Base-by-base conservation (phyloP, 495 filamentous ascomycete genomes). In the Xylaria venustula region DNA sequence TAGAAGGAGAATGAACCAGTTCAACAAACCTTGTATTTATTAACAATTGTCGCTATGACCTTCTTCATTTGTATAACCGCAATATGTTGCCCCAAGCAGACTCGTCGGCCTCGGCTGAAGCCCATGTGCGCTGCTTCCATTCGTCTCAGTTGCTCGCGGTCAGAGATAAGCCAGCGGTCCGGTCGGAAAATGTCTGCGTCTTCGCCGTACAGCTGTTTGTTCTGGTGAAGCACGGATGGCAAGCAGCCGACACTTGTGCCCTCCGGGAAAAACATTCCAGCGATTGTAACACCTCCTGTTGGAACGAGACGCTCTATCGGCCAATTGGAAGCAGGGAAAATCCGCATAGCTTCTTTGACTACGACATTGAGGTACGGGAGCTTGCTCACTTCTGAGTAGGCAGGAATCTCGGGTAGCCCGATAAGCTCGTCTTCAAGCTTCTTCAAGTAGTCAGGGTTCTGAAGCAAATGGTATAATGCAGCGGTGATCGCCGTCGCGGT, bases 71-170 rank as follows among this genome's bases (percentile, higher is more conserved):
- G 85, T 66, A 88, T 56, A 58, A 82, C 69, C 42, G 79, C 79
- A 50, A 89, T 79, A 63, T 88, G 84, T 65, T 81, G 83, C n/a
- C 87, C 87, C 66, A 89, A 81, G 65, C 87, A 89, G 25, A 77
- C 79, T 41, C 86, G 71, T 9, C 76, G 75, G 15, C 86, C 87
- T 4, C 79, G 81, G 30, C 86, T 85, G 68, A 88, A 89, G 44
- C 71, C 70, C 49, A 80, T 68, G 54, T 63, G 61, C 23, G 62
- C 51, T 23, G 44, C 77, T 61, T 78, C 77, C 80, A 82, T 82
- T 47, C 69, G 72, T 51, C 67, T 68, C 28, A 77, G 62, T 64
- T 55, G 61, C 45, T 68, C 61, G 14, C 63, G 64, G 25, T 65
- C 57, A 68, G 58, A 22, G 0, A 77, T 77, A 14, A 83, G 67